Evolutionary conservation across 2,329 filamentous ascomycete genomes (phyloP).

Genomic region (Nemania serpens): DNA sequence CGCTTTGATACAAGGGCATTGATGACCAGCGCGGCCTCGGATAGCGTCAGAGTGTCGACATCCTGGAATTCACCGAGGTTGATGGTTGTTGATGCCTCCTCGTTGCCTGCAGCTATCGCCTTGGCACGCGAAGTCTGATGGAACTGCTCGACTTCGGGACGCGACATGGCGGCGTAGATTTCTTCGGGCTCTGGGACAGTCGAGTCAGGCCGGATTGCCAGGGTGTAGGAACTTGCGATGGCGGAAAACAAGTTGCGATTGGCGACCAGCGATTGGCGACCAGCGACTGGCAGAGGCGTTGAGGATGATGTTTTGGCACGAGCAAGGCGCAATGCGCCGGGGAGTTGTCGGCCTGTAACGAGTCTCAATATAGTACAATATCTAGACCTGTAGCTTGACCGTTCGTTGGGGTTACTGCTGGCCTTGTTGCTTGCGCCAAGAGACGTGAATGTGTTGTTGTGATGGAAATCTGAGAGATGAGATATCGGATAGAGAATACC

Average conservation of each 20-base stretch:
- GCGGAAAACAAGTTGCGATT: conserved; percentile 10
- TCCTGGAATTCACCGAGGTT: conserved; percentile 92
- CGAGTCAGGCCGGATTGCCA: not conserved
- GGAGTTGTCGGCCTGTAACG: conserved; percentile 7
- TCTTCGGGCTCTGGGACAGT: not conserved
- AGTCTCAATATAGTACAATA: not conserved
- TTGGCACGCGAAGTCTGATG: conserved; percentile 67
- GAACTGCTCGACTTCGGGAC: conserved; percentile 39
- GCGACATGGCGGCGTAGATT: conserved; percentile 23
- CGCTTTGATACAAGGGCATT: conserved; percentile 85
- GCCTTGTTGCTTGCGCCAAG: not conserved
- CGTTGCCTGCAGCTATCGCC: conserved; percentile 74
- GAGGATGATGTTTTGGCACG: conserved; percentile 1
- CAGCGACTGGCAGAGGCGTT: conserved; percentile 1
- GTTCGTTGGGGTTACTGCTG: not conserved
- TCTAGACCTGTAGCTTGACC: not conserved
- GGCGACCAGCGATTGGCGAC: not conserved
- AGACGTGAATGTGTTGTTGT: conserved; percentile 6
- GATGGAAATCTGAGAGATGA: not conserved
- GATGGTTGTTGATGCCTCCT: conserved; percentile 81
- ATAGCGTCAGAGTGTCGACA: conserved; percentile 88
- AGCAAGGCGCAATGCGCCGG: conserved; percentile 23
- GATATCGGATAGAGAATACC: not conserved
- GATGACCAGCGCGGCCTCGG: conserved; percentile 89
- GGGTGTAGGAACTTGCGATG: conserved; percentile 12